phyloP scores from a whole-genome alignment of 2,329 filamentous ascomycete species.

The Bipolaris victoriae region DNA sequence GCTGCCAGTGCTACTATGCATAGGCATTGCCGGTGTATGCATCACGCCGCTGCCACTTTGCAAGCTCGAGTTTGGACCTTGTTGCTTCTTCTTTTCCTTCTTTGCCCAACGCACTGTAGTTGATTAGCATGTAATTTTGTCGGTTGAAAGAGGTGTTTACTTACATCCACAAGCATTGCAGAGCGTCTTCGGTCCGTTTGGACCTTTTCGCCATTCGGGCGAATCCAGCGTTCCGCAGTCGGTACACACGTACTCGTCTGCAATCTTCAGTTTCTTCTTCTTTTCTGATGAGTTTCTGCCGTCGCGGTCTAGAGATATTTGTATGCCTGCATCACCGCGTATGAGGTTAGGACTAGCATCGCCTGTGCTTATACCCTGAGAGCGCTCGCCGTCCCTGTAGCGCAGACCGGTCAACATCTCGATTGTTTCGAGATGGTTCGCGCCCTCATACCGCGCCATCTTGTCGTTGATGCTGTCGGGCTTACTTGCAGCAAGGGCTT shows the following conservation, averaged over 20 bases:
- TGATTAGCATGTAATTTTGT: slow-evolving; percentile 20
- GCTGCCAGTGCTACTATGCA: slow-evolving; percentile 42
- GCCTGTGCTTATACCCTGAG: slow-evolving; percentile 85
- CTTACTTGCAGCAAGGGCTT: slow-evolving; percentile 67
- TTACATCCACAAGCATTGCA: slow-evolving; percentile 92
- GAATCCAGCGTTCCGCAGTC: slow-evolving; percentile 95
- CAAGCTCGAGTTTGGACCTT: slow-evolving; percentile 25
- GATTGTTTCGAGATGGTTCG: slow-evolving; percentile 79
- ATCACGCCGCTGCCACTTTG: slow-evolving; percentile 19
- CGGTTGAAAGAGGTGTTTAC: slow-evolving; percentile 31
- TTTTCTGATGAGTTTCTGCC: slow-evolving; percentile 72
- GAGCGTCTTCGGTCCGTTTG: slow-evolving; percentile 88
- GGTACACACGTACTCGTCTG: slow-evolving; percentile 90
- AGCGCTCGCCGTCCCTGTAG: slow-evolving; percentile 88
- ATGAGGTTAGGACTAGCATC: slow-evolving; percentile 80
- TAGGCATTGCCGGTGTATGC: slow-evolving; percentile 33
- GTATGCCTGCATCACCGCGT: slow-evolving; percentile 84
- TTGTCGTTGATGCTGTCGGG: slow-evolving; percentile 83
- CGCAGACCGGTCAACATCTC: slow-evolving; percentile 90
- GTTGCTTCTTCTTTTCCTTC: slow-evolving; percentile 75
- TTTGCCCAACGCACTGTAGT: slow-evolving; percentile 63
- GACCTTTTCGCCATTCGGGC: slow-evolving; percentile 95
- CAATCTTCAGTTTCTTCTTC: slow-evolving; percentile 81
- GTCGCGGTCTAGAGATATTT: slow-evolving; percentile 81
- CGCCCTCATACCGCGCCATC: slow-evolving; percentile 80